These are phyloP conservation scores for Camelina laxa DNA, from an alignment of 345 rosid species.

Conservation along the genomic window DNA sequence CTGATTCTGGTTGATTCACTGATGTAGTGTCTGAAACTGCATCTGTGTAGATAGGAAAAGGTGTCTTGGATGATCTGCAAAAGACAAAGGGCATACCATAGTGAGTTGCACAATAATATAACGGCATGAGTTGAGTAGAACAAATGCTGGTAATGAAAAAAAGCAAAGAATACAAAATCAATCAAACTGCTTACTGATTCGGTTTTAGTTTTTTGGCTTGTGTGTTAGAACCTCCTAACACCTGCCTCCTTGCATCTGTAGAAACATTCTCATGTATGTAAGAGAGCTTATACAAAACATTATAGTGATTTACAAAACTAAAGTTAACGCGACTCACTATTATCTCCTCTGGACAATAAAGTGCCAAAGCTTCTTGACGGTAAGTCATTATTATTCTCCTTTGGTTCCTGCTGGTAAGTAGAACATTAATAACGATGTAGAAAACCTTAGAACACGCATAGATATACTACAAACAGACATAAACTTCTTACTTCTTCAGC, in stretches of 20 bases:
- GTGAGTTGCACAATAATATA: conserved; percentile 12
- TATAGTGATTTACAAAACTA: neutral
- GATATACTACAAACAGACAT: conserved; percentile 2
- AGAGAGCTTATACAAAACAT: conserved; percentile 10
- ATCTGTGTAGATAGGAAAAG: conserved; percentile 70
- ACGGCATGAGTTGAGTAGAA: no score
- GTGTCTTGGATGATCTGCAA: conserved; percentile 54
- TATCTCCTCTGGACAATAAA: conserved; percentile 60
- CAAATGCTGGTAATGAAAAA: neutral
- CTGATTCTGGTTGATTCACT: conserved; percentile 50
- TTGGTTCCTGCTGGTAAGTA: conserved; percentile 52
- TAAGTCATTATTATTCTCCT: conserved; percentile 53
- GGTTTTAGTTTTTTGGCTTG: conserved; percentile 56
- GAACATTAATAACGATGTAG: conserved; percentile 5
- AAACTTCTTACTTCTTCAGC: conserved; percentile 57
- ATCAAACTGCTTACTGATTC: conserved; percentile 53
- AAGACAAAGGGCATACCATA: neutral
- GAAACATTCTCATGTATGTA: neutral
- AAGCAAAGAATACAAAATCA: neutral
- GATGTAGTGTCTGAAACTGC: conserved; percentile 42
- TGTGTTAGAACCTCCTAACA: conserved; percentile 46
- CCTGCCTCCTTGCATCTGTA: conserved; percentile 55
- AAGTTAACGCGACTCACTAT: conserved; percentile 51
- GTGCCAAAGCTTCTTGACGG: conserved; percentile 86
- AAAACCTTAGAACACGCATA: conserved; percentile 7